Evolutionary conservation across 345 rosid genomes (phyloP), one percentile per base, ranked within the genome.

Genomic region (Acer saccharum): DNA sequence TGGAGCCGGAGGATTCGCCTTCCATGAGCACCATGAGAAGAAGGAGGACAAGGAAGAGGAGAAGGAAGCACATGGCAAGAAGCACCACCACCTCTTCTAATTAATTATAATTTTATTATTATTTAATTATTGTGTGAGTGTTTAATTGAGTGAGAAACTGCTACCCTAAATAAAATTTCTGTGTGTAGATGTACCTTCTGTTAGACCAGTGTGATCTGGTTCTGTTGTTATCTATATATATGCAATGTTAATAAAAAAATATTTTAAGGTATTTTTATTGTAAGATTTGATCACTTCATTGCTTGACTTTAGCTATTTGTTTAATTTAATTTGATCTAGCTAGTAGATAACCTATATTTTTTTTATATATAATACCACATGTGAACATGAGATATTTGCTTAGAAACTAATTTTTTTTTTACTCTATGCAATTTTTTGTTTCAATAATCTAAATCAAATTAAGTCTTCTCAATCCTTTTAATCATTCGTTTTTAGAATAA

Each of bases 21-120:
- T 87, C 80, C 94, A 88, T 64, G 90, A 90, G 86, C 89, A 84
- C 75, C 90, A 88, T 25, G 89, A 87, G 86, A 90, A 84, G 88
- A 86, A 88, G 44, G 87, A 86, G 62, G 16, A 84, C 69, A 81
- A 84, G 84, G 20, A 84, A 35, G 81, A 81, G 41, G 88, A 85
- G 0, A 73, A 90, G 69, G 85, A 79, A 72, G 83, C 81, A 70
- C 79, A 81, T 63, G 93, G 89, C 60, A 87, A 88, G 86, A 85
- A 84, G 83, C 84, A 86, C 61, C 91, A 87, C 75, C 88, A 84
- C 79, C 72, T 82, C 68, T 83, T 82, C 78, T 84, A 76, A 81
- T 60, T 7, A 60, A 7, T 54, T 17, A 18, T 54, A 54, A 54
- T 16, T 4, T 54, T 54, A 16, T 54, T 54, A 12, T 54, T 60